These are phyloP conservation scores for Cyclotella sp. DNA, from an alignment of 108 stramenopile species.

Conservation along the genomic window DNA sequence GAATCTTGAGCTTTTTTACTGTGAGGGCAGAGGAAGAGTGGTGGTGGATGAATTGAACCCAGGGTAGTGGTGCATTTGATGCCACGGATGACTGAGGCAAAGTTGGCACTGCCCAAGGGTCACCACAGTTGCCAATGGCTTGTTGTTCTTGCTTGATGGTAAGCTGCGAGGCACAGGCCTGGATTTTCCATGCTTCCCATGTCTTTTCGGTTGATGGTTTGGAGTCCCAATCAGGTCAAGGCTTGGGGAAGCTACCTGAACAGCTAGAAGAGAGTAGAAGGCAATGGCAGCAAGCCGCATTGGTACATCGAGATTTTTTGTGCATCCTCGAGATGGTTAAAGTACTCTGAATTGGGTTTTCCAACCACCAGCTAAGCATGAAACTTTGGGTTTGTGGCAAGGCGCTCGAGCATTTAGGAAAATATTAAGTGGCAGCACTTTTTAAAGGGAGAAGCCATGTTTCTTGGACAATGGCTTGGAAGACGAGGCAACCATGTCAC, in stretches of 20 bases:
- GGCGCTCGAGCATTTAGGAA: no score
- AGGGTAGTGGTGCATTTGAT: no score
- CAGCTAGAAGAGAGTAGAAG: not conserved
- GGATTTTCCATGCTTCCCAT: not conserved
- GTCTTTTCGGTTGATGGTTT: not conserved
- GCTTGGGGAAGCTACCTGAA: conserved; percentile 8
- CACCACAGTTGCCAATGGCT: not conserved
- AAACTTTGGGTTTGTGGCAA: no score
- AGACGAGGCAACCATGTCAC: no score
- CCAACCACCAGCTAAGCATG: no score
- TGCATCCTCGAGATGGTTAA: conserved; percentile 18
- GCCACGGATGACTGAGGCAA: not conserved
- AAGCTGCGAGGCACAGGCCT: not conserved
- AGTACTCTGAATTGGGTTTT: no score
- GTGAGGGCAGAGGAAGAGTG: no score
- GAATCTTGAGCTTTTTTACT: not conserved
- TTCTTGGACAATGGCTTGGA: no score
- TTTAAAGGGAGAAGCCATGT: no score
- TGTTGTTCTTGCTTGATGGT: not conserved
- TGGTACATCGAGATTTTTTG: conserved; percentile 18
- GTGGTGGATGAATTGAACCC: no score
- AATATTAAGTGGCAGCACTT: no score
- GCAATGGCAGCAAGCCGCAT: conserved; percentile 18
- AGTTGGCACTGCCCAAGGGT: not conserved
- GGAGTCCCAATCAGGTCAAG: not conserved